phyloP scores from a whole-genome alignment of 2,329 filamentous ascomycete species.

The Aspergillus fischeri region DNA sequence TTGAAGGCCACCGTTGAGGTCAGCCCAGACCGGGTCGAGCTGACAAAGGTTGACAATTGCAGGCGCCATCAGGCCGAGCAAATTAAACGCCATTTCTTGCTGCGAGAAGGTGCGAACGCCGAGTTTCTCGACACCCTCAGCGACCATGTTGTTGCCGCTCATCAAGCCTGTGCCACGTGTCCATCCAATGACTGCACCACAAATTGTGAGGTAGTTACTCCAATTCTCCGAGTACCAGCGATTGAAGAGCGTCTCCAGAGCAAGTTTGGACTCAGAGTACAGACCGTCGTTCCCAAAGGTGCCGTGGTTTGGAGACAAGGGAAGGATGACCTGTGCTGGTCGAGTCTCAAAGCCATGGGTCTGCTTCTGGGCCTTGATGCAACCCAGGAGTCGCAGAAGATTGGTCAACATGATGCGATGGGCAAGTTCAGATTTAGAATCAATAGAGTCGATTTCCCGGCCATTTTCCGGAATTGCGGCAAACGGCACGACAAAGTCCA shows the following conservation, averaged over 20 bases:
- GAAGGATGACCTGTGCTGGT: constrained; percentile 92
- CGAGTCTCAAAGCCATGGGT: constrained; percentile 87
- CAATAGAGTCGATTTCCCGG: constrained; percentile 92
- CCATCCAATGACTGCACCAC: constrained; percentile 97
- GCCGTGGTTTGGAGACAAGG: constrained; percentile 94
- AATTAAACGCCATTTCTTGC: constrained; percentile 99
- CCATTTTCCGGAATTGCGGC: constrained; percentile 97
- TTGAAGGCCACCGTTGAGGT: constrained; percentile 94
- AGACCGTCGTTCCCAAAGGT: constrained; percentile 97
- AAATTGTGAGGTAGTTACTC: constrained; percentile 96
- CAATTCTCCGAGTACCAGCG: constrained; percentile 97
- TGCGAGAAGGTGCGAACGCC: constrained; percentile 98
- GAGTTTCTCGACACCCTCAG: constrained; percentile 92
- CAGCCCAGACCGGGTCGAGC: constrained; percentile 89
- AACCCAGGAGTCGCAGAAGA: constrained; percentile 82
- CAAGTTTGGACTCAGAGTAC: constrained; percentile 97
- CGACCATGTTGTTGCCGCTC: constrained; percentile 96
- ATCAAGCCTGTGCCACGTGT: constrained; percentile 97
- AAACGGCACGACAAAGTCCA: constrained; percentile 94
- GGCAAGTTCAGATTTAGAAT: constrained; percentile 95
- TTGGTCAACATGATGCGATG: constrained; percentile 99
- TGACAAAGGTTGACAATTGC: constrained; percentile 94
- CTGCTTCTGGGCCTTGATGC: constrained; percentile 86
- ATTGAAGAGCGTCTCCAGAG: constrained; percentile 95
- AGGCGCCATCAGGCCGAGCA: constrained; percentile 92